Base-by-base conservation (phyloP, 768 basidiomycete genomes). In the Boletus vinaceobasis region DNA sequence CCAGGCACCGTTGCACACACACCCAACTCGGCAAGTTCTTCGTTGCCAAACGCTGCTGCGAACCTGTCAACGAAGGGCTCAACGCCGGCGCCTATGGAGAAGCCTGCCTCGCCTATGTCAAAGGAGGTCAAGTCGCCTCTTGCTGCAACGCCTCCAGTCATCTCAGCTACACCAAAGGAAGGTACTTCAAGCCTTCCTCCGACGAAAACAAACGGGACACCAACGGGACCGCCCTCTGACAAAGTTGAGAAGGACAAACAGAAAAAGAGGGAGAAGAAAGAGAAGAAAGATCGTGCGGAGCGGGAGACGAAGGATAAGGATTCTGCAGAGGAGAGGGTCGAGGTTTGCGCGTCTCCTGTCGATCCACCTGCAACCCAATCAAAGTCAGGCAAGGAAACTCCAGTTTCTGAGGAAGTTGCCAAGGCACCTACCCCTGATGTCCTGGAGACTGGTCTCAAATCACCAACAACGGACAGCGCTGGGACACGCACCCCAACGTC, bases 401-500 rank as follows among this genome's bases (percentile, higher is more conserved):
- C 76, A 3, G 47, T 64, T 27, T 55, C 62, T n/a, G 68, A 65
- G 19, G 62, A 74, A 36, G 43, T 58, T 33, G 43, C 50, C 36
- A 60, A 62, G 36, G 64, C 59, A 4, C 58, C 70, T 10, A 64
- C 60, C 5, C 65, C 73, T 27, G 68, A 71, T 26, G 65, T 48
- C 11, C 42, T 55, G 11, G 66, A 70, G 17, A 37, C 49, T 53
- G 79, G 76, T 45, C 66, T 78, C 50, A 86, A 83, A 67, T 83
- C 79, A 15, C 82, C 83, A 15, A 73, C 74, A 15, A 79, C 81
- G 27, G 85, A 84, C 50, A 82, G 82, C 32, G 68, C 79, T 0
- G 88, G 88, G 9, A 73, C 76, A 23, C 79, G 89, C 52, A 92
- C 91, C 27, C 91, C 91, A 19, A 88, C 84, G 50, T 79, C 79